Evolutionary conservation across 495 filamentous ascomycete genomes (phyloP), one percentile per base, ranked within the genome.

Genomic region (Immersiella caudata): DNA sequence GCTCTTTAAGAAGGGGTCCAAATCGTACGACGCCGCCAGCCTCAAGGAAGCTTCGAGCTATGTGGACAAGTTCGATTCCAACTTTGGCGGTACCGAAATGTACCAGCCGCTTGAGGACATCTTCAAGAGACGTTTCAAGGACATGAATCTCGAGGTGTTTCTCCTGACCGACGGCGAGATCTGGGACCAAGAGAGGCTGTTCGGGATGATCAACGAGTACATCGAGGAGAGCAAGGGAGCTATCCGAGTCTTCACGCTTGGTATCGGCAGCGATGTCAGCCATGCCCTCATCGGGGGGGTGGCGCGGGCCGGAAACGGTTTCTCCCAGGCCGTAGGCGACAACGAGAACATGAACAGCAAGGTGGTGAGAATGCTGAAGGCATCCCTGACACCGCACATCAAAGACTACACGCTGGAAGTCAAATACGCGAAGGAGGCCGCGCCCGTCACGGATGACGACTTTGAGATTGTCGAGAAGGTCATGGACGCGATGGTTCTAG

Each of bases 131-230:
- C 81, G 85, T 33, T 81, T 80, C 70, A 72, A 69, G 16, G 81
- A 87, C 67, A 80, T 86, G 62, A 75, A 84, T 14, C 77, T 89
- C n/a, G 87, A 91, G 61, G 80, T 91, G 1, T 84, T 93, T 62
- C 67, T 93, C 24, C 75, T 91, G 35, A 92, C 90, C 0, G 90
- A 92, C 72, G 90, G 90, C n/a, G 79, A 91, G 70, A 86, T 90
- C 25, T 91, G 84, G 83, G 24, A 84, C 6, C 85, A 88, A 65
- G 62, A 84, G 0, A 6, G n/a, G 0, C 67, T 92, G 1, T 89
- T 91, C 69, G 12, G 62, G 11, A 85, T 87, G 70, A 70, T 90
- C 33, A 84, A 85, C 67, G 56, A 78, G n/a, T 65, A 85, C 60
- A 76, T 89, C 7, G 65, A 70, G 7, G 67, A 80, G 46, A 79